Percentiles rank a stretch among this genome's conserved stretches.
Conservation (phyloP, 495 filamentous ascomycete species). For the Neurospora sp. region DNA sequence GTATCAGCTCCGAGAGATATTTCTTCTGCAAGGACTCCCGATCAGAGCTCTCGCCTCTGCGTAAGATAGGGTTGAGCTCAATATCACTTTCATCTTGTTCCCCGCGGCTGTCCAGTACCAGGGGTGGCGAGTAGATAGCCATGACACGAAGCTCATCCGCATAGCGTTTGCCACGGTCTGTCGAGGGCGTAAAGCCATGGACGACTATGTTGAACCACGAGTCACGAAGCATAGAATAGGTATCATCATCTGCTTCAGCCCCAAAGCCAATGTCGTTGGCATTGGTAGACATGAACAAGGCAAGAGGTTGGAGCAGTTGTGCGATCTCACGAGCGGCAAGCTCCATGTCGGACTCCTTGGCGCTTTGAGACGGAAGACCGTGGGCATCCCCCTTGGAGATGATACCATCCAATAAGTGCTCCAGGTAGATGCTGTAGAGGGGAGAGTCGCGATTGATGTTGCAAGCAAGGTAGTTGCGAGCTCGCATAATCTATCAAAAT, state of each 20-base stretch:
- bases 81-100: constrained; percentile 90
- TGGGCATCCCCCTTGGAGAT: constrained; percentile 78
- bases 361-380: constrained; percentile 39
- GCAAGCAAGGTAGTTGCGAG: constrained; percentile 66
- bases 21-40: constrained; percentile 72
- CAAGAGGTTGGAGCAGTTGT: constrained; percentile 71
- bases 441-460: constrained; percentile 55
- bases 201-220: constrained; percentile 96
- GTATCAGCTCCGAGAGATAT: constrained; percentile 58
- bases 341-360: constrained; percentile 61
- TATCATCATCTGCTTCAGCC: constrained; percentile 45
- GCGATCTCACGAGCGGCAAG: constrained; percentile 75
- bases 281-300: constrained; percentile 57
- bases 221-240: constrained; percentile 65
- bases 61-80: constrained; percentile 84
- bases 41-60: constrained; percentile 68
- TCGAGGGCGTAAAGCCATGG: constrained; percentile 74
- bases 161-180: constrained; percentile 55
- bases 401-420: constrained; percentile 76
- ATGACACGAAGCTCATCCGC: constrained; percentile 65
- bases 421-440: constrained; percentile 67
- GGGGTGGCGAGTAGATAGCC: constrained; percentile 72
- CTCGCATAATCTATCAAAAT: constrained; percentile 49
- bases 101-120: constrained; percentile 73
- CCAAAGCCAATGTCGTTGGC: constrained; percentile 36